Conservation (phyloP, 768 basidiomycete species). For the Leccinum obscurum region DNA sequence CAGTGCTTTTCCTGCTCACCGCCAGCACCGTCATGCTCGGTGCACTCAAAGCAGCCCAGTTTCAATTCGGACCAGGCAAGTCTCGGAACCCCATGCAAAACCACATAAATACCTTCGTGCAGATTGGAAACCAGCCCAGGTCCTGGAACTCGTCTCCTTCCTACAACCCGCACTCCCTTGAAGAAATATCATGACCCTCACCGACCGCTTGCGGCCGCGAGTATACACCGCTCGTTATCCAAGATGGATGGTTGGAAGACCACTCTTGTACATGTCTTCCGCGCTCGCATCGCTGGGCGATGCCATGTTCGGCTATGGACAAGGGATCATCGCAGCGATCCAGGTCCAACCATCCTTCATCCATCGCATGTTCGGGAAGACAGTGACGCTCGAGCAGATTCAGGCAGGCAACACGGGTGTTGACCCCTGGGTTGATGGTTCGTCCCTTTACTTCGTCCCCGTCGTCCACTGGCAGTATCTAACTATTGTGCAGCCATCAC, state of each 20-base stretch:
- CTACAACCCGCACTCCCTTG: slow-evolving; percentile 11
- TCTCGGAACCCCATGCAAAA: slow-evolving; percentile 14
- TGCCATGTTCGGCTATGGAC: slow-evolving; percentile 57
- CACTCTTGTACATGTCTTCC: slow-evolving; percentile 50
- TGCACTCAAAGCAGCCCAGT: slow-evolving; percentile 11
- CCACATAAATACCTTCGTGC: slow-evolving; percentile 25
- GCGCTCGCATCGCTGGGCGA: slow-evolving; percentile 57
- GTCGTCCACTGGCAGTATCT: neutral
- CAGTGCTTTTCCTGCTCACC: slow-evolving; percentile 1
- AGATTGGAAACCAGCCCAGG: neutral
- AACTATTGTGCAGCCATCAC: slow-evolving; percentile 40
- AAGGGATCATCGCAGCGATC: slow-evolving; percentile 51
- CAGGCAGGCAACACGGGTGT: slow-evolving; percentile 45
- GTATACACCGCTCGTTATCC: slow-evolving; percentile 49
- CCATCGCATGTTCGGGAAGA: slow-evolving; percentile 45
- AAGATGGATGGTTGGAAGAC: slow-evolving; percentile 51
- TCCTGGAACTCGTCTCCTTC: neutral
- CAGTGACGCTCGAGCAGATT: slow-evolving; percentile 46
- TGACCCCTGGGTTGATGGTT: slow-evolving; percentile 47
- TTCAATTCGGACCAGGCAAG: slow-evolving; percentile 19
- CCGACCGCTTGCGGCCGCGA: slow-evolving; percentile 35
- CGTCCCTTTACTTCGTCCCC: slow-evolving; percentile 5
- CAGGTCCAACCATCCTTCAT: slow-evolving; percentile 57
- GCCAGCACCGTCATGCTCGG: neutral
- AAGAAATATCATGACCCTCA: slow-evolving; percentile 22